These are phyloP conservation scores for Prosopis cineraria DNA, from an alignment of 306 rosid species.

Conservation along the genomic window DNA sequence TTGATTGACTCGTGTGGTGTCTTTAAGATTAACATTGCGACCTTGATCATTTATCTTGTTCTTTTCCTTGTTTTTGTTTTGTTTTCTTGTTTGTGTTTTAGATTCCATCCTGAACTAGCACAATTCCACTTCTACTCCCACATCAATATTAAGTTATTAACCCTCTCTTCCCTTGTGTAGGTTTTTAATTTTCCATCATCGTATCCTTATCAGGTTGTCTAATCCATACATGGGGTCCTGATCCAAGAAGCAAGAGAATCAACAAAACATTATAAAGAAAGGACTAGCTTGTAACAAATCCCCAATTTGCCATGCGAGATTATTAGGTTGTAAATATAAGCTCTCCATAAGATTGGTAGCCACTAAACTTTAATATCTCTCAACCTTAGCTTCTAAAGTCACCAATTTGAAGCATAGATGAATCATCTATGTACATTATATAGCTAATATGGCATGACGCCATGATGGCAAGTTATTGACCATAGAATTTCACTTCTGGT, in stretches of 20 bases:
- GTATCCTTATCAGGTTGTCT: neutral
- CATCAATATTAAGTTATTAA: too few species aligned
- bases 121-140: too few species aligned
- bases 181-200: neutral
- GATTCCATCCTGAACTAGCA: too few species aligned
- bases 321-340: neutral
- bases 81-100: too few species aligned
- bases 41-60: too few species aligned
- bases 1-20: too few species aligned
- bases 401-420: neutral
- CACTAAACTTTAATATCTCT: neutral
- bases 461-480: neutral
- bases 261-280: slow-evolving; percentile 3
- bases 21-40: too few species aligned
- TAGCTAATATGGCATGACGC: neutral
- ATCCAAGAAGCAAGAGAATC: slow-evolving; percentile 20
- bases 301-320: neutral
- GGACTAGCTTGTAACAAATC: neutral
- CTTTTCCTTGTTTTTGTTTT: too few species aligned
- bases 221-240: slow-evolving; percentile 23
- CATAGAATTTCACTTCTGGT: neutral
- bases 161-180: neutral
- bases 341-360: neutral
- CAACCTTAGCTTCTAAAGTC: neutral
- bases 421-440: neutral